Evolutionary conservation across 108 stramenopile genomes (phyloP).

Genomic region (Cylindrotheca fusiformis): DNA sequence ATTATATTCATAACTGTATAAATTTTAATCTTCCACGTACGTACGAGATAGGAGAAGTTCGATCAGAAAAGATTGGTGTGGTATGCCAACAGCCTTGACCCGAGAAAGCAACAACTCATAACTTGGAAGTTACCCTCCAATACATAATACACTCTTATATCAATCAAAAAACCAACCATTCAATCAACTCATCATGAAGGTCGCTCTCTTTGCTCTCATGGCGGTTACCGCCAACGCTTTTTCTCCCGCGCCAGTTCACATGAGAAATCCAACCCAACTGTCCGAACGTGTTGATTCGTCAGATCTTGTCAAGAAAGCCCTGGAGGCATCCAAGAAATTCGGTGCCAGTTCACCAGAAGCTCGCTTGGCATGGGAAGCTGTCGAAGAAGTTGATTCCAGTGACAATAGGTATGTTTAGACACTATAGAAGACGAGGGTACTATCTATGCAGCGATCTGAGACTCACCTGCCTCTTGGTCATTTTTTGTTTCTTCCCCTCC

Average conservation of each 20-base stretch:
- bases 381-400: slow-evolving; percentile 73
- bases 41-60: too few relatives aligned
- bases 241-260: not conserved
- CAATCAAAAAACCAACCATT: too few relatives aligned
- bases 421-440: not conserved
- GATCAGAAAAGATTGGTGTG: too few relatives aligned
- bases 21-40: too few relatives aligned
- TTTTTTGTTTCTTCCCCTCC: slow-evolving; percentile 2
- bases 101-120: too few relatives aligned
- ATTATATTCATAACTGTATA: too few relatives aligned
- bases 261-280: not conserved
- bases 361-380: slow-evolving; percentile 75
- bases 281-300: slow-evolving; percentile 21
- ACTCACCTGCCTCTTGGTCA: slow-evolving; percentile 1
- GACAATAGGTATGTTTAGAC: slow-evolving; percentile 62
- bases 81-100: too few relatives aligned
- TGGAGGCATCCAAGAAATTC: slow-evolving; percentile 58
- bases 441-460: too few relatives aligned
- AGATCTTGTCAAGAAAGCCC: slow-evolving; percentile 57
- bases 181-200: not conserved
- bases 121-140: too few relatives aligned
- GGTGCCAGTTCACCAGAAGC: slow-evolving; percentile 65
- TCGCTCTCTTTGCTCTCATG: not conserved
- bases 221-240: not conserved
- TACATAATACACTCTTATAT: too few relatives aligned